Base-by-base conservation (phyloP, 2,329 filamentous ascomycete species). In the Nannizzia gypsea region DNA sequence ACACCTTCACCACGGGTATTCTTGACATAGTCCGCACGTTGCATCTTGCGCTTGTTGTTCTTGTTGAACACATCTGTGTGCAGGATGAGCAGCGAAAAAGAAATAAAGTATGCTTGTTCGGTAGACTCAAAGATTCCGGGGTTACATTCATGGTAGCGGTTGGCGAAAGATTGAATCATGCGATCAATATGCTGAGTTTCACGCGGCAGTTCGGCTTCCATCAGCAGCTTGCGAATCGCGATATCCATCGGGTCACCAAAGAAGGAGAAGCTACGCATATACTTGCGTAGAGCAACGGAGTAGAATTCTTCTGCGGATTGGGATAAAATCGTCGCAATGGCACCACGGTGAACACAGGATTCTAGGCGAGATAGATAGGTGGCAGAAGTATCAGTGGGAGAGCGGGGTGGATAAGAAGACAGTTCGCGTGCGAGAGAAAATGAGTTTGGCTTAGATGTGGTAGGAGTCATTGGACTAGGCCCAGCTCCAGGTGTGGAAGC, bases 31-130 rank as follows among this genome's bases (percentile, higher is more conserved):
- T 97, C 93, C 0, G 82, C 77, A 70, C 95, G 95, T 69, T 95
- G 90, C 93, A 99, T 99, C 74, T 99, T 99, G 72, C 93, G 83
- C 76, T 97, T 97, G 77, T 97, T 97, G 77, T 97, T 99, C 75
- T 95, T 96, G 79, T 99, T 99, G 83, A 97, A 97, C n/a, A 95
- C 89, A 70, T 99, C 93, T 0, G 93, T 97, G 68, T 99, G 93
- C 36, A 99, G 79, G 66, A 99, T 96, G 62, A 99, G 82, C 60
- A 99, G 84, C 1, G 92, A 97, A 70, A 99, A 99, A 15, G 92
- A 90, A 64, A 97, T 92, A 68, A 97, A 96, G 72, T 97, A 96
- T n/a, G 93, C 91, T 74, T 96, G 90, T 68, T 97, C 93, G 57
- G 90, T 84, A 36, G 86, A 86, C 24, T 87, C 82, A 73, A 95